Conservation (phyloP, 2,329 filamentous ascomycete species). For the Tolypocladium album region DNA sequence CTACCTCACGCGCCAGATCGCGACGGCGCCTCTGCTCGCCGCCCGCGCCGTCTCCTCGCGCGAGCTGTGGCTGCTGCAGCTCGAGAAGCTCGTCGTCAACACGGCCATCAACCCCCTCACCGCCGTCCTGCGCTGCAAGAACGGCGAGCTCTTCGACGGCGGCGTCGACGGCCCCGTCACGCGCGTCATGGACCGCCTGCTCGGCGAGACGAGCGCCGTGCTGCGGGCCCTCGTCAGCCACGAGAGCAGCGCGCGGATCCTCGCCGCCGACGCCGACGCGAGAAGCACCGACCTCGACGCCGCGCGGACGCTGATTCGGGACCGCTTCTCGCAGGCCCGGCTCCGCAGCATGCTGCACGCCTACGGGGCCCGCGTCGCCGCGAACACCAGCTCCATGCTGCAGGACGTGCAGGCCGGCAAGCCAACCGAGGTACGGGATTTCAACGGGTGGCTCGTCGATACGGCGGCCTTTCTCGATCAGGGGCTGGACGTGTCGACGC, state of each 20-base stretch:
- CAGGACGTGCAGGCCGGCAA: slow-evolving; percentile 44
- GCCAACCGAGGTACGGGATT: slow-evolving; percentile 44
- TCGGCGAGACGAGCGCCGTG: slow-evolving; percentile 67
- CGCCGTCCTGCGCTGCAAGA: slow-evolving; percentile 62
- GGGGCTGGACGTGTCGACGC: slow-evolving; percentile 21
- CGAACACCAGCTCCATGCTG: slow-evolving; percentile 52
- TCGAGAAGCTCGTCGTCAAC: slow-evolving; percentile 81
- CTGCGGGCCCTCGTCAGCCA: slow-evolving; percentile 58
- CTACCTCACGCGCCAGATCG: slow-evolving; percentile 32
- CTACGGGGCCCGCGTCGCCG: slow-evolving; percentile 34
- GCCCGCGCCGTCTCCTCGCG: slow-evolving; percentile 25
- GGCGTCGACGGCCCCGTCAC: slow-evolving; percentile 33
- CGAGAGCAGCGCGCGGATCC: slow-evolving; percentile 30
- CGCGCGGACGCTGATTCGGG: slow-evolving; percentile 1
- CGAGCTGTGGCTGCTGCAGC: slow-evolving; percentile 51
- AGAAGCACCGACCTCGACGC: neutral
- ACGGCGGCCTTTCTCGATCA: slow-evolving; percentile 27
- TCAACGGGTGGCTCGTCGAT: slow-evolving; percentile 49
- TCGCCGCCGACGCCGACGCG: slow-evolving; percentile 9
- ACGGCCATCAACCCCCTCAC: slow-evolving; percentile 78
- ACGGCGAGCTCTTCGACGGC: slow-evolving; percentile 63
- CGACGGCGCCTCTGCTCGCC: slow-evolving; percentile 30
- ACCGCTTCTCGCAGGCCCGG: slow-evolving; percentile 28
- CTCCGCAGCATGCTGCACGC: slow-evolving; percentile 35
- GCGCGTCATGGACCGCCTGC: slow-evolving; percentile 54